Evolutionary conservation across 1,139 yeast genomes (phyloP).

Genomic region (Kodamaea fungicola): DNA sequence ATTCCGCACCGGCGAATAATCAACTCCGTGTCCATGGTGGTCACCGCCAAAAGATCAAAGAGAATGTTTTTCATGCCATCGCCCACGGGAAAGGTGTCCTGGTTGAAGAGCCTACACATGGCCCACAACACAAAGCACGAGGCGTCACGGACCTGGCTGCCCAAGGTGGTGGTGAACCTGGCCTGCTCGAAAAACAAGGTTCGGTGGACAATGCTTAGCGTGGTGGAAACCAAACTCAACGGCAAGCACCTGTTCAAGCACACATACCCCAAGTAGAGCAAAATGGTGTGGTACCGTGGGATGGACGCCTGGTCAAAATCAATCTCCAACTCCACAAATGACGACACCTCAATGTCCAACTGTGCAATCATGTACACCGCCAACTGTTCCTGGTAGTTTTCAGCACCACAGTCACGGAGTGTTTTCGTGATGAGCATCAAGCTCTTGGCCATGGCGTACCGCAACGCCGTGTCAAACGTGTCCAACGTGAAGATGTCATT

Average conservation of each 20-base stretch:
- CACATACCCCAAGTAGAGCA: conserved; percentile 35
- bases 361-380: conserved; percentile 24
- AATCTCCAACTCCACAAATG: conserved; percentile 12
- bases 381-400: conserved; percentile 36
- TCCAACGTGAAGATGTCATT: conserved; percentile 25
- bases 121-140: conserved; percentile 67
- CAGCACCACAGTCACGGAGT: conserved; percentile 19
- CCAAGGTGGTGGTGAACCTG: conserved; percentile 48
- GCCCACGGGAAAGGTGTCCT: conserved; percentile 9
- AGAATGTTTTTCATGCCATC: conserved; percentile 21
- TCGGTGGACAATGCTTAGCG: conserved; percentile 32
- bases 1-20: conserved; percentile 76
- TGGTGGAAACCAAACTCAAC: conserved; percentile 16
- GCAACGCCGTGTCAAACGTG: conserved; percentile 29
- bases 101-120: conserved; percentile 25
- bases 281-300: conserved; percentile 33
- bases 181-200: conserved; percentile 55
- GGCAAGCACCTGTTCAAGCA: conserved; percentile 30
- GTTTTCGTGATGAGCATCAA: conserved; percentile 22
- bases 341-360: conserved; percentile 12
- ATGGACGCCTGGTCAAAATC: conserved; percentile 20
- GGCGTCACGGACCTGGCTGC: conserved; percentile 76
- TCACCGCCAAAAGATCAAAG: conserved; percentile 45
- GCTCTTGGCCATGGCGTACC: conserved; percentile 39
- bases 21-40: conserved; percentile 71